A percentile compares a stretch with the other conserved stretches of the same genome.
Evolutionary conservation across 768 basidiomycete genomes (phyloP).

Genomic region (Leccinum uliginosum): DNA sequence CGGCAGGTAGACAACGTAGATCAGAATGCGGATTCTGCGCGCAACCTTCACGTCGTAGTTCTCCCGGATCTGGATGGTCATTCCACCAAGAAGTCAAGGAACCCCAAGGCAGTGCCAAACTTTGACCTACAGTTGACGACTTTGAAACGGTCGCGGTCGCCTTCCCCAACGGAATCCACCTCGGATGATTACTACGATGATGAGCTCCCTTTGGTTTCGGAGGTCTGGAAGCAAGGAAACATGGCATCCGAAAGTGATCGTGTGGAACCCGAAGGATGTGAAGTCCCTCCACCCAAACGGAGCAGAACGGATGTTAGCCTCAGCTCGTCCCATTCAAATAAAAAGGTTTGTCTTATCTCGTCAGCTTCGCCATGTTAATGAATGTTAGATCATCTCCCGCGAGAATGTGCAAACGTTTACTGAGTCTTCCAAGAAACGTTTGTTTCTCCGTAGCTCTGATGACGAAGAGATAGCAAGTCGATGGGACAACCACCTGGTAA

Average conservation of each 20-base stretch:
- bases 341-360: conserved; percentile 14
- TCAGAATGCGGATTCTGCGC: conserved; percentile 38
- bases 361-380: conserved; percentile 10
- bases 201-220: conserved; percentile 29
- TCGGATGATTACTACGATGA: conserved; percentile 33
- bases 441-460: conserved; percentile 19
- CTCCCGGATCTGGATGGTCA: conserved; percentile 40
- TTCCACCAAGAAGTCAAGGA: conserved; percentile 3
- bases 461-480: conserved; percentile 9
- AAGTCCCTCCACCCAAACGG: conserved; percentile 19
- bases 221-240: conserved; percentile 31
- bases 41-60: conserved; percentile 34
- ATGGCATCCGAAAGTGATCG: conserved; percentile 31
- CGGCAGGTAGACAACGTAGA: conserved; percentile 42
- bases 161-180: conserved; percentile 5
- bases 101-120: conserved; percentile 33
- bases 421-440: neutral
- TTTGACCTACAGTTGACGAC: conserved; percentile 49
- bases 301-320: neutral
- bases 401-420: neutral
- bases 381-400: conserved; percentile 1
- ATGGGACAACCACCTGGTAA: neutral
- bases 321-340: neutral
- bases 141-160: conserved; percentile 21
- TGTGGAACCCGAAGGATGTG: conserved; percentile 31